These are phyloP conservation scores for Pinus albicaulis DNA, from an alignment of 75 land plant genomes.

Conservation along the genomic window DNA sequence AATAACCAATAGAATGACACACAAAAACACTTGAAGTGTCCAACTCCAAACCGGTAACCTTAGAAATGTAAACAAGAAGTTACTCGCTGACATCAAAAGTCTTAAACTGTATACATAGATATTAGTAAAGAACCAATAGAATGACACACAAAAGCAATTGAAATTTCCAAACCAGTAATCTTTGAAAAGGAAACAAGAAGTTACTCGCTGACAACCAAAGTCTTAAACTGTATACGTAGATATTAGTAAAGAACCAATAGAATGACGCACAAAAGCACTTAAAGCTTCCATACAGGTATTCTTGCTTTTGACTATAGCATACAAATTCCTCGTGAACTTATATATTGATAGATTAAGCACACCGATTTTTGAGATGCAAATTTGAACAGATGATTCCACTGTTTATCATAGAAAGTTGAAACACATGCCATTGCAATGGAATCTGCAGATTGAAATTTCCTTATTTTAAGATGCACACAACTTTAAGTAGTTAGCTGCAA, in stretches of 20 bases:
- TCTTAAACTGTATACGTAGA: too few relatives aligned
- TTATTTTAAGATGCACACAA: neutral
- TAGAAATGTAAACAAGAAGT: neutral
- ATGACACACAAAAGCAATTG: neutral
- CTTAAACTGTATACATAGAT: too few relatives aligned
- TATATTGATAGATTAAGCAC: too few relatives aligned
- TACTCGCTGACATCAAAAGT: neutral
- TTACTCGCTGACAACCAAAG: neutral
- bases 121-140: neutral
- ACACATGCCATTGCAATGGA: neutral
- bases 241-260: neutral
- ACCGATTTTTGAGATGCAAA: too few relatives aligned
- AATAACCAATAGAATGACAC: too few relatives aligned
- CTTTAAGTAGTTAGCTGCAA: neutral
- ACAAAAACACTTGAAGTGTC: too few relatives aligned
- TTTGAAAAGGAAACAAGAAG: neutral
- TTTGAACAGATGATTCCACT: too few relatives aligned
- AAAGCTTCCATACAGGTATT: neutral
- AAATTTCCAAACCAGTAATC: neutral
- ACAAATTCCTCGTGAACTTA: neutral
- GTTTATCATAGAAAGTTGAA: neutral
- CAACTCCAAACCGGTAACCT: neutral
- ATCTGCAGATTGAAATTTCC: constrained; percentile 1
- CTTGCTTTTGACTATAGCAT: neutral
- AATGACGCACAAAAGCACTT: neutral